A percentile compares a stretch with the other conserved stretches of the same genome.
These are phyloP conservation scores for Apophysomyces sp. DNA, from an alignment of 371 early-diverging fungal species.

Conservation along the genomic window DNA sequence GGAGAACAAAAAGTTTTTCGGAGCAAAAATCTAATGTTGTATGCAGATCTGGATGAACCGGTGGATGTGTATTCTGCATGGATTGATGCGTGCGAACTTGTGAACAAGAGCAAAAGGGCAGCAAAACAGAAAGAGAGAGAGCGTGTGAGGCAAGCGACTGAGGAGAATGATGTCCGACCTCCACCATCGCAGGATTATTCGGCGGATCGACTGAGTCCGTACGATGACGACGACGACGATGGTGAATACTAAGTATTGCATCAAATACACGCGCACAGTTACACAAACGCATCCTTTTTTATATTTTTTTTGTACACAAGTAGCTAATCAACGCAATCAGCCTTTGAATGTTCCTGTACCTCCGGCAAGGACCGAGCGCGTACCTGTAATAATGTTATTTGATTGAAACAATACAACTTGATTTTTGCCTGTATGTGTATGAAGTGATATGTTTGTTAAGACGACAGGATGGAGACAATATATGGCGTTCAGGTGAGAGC, in stretches of 20 bases:
- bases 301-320: too few species aligned
- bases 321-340: too few species aligned
- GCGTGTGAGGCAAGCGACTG: slow-evolving; percentile 5
- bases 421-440: too few species aligned
- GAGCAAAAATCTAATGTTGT: not conserved
- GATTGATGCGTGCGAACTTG: slow-evolving; percentile 82
- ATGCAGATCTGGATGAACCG: slow-evolving; percentile 69
- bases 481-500: too few species aligned
- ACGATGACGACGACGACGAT: slow-evolving; percentile 37
- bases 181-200: slow-evolving; percentile 17
- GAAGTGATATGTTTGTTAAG: too few species aligned
- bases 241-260: slow-evolving; percentile 10
- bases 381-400: too few species aligned
- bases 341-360: too few species aligned
- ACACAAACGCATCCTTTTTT: too few species aligned
- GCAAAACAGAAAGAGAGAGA: slow-evolving; percentile 20
- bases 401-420: too few species aligned
- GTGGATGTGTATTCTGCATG: slow-evolving; percentile 86
- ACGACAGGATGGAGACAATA: too few species aligned
- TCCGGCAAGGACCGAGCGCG: too few species aligned
- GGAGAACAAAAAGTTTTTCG: slow-evolving; percentile 6
- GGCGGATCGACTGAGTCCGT: slow-evolving; percentile 29
- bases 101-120: slow-evolving; percentile 45
- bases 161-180: slow-evolving; percentile 5
- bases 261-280: not conserved